Evolutionary conservation across 768 basidiomycete genomes (phyloP), one percentile per base, ranked within the genome.

Genomic region (Phylloporus sp.): DNA sequence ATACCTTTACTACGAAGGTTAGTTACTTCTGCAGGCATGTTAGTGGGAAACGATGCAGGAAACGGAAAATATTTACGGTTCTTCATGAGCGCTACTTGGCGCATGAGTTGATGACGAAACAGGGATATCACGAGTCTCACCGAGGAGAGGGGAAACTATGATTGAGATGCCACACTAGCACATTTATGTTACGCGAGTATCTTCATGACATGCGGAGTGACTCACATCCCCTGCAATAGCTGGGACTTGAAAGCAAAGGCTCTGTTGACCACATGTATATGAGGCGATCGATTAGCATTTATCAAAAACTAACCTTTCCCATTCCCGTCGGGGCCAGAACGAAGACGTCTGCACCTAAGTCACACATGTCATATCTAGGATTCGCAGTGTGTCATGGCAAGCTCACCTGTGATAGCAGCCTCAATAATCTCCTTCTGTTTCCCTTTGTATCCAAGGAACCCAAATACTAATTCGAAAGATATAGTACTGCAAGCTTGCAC

Each of bases 251-350:
- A 91, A 92, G 64, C 90, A 92, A 4, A 92, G 57, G 56, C 87
- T 90, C 87, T 90, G 41, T 5, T 18, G 6, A 42, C 37, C 34
- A 44, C 27, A 28, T 36, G 35, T 43, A 38, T 41, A 20, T 13
- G 9, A 35, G 17, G 11, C 3, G 4, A 18, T 21, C 6, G 4
- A 28, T 13, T 6, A 20, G 3, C 5, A 4, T 21, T 6, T 6
- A 21, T 36, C 6, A 13, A 1, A 39, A 60, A 57, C 31, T 24
- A 27, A 84, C 89, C 76, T 92, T 92, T 27, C 90, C 90, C 85
- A 91, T 88, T 5, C 90, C 88, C 9, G 90, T 92, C 1, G 90
- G 88, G 15, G 89, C 90, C 3, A 90, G 73, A 9, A 89, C 86
- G 39, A 90, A 75, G 13, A 90, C 80, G 63, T 90, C 88, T 9